These are phyloP conservation scores for Macrolepiota albuminosa DNA, from an alignment of 768 basidiomycete species.

Conservation along the genomic window DNA sequence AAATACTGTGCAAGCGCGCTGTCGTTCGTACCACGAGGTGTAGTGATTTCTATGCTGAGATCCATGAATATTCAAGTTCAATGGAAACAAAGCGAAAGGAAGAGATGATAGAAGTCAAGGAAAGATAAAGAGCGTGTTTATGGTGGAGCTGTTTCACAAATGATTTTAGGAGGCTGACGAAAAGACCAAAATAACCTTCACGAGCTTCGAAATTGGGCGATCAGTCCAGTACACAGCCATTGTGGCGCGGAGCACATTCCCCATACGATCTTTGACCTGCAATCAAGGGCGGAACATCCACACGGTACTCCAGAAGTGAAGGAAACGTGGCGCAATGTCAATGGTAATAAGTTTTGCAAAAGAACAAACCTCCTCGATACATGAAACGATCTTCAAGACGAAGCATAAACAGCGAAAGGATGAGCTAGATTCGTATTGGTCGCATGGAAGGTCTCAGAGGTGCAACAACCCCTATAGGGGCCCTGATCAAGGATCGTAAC, in stretches of 20 bases:
- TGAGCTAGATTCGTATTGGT: not conserved
- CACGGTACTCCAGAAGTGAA: not conserved
- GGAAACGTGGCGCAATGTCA: not conserved
- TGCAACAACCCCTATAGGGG: slow-evolving; percentile 1
- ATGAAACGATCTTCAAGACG: too few relatives aligned
- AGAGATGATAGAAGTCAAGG: not conserved
- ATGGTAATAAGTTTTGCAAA: not conserved
- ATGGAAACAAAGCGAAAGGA: not conserved
- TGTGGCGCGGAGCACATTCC: not conserved
- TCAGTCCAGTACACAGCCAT: slow-evolving; percentile 4
- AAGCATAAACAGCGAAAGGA: not conserved
- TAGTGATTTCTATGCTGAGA: slow-evolving; percentile 11
- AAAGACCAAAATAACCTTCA: slow-evolving; percentile 7
- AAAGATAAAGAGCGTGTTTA: slow-evolving; percentile 8
- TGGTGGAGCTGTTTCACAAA: slow-evolving; percentile 10
- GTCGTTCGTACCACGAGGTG: slow-evolving; percentile 10
- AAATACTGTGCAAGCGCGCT: slow-evolving; percentile 10
- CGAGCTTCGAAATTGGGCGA: slow-evolving; percentile 1
- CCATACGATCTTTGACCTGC: not conserved
- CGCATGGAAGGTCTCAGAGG: not conserved
- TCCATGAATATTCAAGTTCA: slow-evolving; percentile 7
- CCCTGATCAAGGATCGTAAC: not conserved
- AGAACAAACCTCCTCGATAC: not conserved
- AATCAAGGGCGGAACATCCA: not conserved
- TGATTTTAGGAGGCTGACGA: slow-evolving; percentile 13